phyloP scores from a whole-genome alignment of 208 protist genomes.

The Herpetomonas tarakana region DNA sequence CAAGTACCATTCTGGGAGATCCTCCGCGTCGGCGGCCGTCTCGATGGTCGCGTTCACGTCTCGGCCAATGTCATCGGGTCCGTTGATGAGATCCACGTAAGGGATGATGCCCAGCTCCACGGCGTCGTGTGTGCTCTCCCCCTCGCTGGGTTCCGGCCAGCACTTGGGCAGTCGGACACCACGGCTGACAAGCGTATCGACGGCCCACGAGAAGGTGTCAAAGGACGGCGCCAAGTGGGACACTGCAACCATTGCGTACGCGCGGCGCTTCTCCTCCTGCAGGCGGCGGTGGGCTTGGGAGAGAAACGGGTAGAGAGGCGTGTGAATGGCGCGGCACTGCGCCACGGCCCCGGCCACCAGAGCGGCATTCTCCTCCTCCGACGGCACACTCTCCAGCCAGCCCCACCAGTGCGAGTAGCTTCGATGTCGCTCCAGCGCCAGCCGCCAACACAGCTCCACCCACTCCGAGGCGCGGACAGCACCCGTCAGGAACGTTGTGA shows the following conservation, averaged over 20 bases:
- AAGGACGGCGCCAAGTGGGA: constrained; percentile 46
- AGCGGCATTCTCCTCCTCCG: constrained; percentile 25
- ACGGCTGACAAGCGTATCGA: constrained; percentile 62
- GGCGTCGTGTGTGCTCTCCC: background rate
- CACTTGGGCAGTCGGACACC: constrained; percentile 51
- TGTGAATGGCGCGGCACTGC: constrained; percentile 64
- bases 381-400: constrained; percentile 72
- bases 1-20: constrained; percentile 69
- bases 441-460: constrained; percentile 70
- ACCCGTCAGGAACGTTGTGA: constrained; percentile 54
- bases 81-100: constrained; percentile 80
- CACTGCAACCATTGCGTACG: constrained; percentile 34
- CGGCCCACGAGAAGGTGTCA: constrained; percentile 46
- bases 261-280: constrained; percentile 31
- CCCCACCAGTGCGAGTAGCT: constrained; percentile 77
- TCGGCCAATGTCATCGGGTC: constrained; percentile 32
- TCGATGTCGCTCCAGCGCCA: constrained; percentile 75
- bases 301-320: constrained; percentile 54
- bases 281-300: constrained; percentile 31
- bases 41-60: constrained; percentile 64
- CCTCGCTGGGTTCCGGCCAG: constrained; percentile 21
- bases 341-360: constrained; percentile 36
- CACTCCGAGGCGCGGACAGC: constrained; percentile 34
- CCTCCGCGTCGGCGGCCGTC: constrained; percentile 46
- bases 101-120: constrained; percentile 77